These are phyloP conservation scores for Coniella lustricola DNA, from an alignment of 2,329 filamentous ascomycete species.

Conservation along the genomic window DNA sequence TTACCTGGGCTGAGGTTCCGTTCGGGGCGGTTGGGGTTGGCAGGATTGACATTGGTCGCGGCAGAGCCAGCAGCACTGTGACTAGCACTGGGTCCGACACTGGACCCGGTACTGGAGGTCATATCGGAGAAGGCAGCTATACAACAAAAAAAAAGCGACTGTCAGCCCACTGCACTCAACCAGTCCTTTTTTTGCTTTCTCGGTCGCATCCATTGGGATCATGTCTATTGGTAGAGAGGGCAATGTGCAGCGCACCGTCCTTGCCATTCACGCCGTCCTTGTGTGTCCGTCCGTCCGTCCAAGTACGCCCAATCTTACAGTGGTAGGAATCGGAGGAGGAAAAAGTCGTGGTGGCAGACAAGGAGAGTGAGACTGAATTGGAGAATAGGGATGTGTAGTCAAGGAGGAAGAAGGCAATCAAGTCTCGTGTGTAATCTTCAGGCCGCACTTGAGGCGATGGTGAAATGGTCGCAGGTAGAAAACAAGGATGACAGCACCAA, in stretches of 20 bases:
- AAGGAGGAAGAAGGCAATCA: constrained; percentile 17
- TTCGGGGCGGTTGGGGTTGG: constrained; percentile 60
- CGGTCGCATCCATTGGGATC: background rate
- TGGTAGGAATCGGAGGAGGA: constrained; percentile 17
- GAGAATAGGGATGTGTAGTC: background rate
- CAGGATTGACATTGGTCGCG: constrained; percentile 1
- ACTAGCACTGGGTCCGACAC: constrained; percentile 27
- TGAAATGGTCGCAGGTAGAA: background rate
- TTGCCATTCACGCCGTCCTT: constrained; percentile 11
- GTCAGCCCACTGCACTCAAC: constrained; percentile 23
- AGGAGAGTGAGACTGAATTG: background rate
- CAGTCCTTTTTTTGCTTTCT: constrained; percentile 2
- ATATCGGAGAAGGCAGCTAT: constrained; percentile 47
- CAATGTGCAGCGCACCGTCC: constrained; percentile 5
- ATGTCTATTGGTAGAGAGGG: constrained; percentile 19
- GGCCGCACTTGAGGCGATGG: constrained; percentile 16
- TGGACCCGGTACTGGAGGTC: constrained; percentile 28
- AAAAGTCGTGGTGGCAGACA: constrained; percentile 12
- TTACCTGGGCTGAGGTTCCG: constrained; percentile 74
- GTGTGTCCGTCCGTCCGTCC: background rate
- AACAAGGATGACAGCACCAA: background rate
- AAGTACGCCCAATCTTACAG: too few relatives aligned
- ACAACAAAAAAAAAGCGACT: constrained; percentile 20
- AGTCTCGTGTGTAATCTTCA: constrained; percentile 9
- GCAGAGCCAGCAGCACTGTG: too few relatives aligned